Base-by-base conservation (phyloP, 495 filamentous ascomycete species). In the Beverwykella pulmonaria region DNA sequence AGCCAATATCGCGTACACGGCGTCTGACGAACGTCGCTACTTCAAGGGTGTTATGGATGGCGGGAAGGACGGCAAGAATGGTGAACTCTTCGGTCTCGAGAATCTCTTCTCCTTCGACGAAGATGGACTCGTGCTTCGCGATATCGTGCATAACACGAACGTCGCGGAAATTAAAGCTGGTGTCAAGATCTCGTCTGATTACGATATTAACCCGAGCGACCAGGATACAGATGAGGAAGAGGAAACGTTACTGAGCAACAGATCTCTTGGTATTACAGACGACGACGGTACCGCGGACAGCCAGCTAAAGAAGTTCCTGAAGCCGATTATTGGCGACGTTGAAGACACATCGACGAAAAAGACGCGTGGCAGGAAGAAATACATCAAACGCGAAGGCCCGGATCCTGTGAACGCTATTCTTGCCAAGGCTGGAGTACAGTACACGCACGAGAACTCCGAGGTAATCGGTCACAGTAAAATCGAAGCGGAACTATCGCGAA, bases 61-160 rank as follows among this genome's bases (percentile, higher is more conserved):
- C 17, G 39, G 39, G 6, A 86, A 91, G 67, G 85, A 85, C 54
- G 86, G 84, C 32, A 82, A 86, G 73, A 95, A 93, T 63, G 95
- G 94, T 59, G 94, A 98, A 78, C 92, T 98, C 39, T 98, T 98
- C 68, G 94, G 94, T 0, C 82, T 98, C 12, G 76, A 79, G 8
- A 98, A 98, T 70, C 81, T 98, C n/a, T 90, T 98, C 71, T 82
- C 84, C 0, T 97, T 90, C 60, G 86, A 92, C 65, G 85, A 84
- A 50, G 86, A 96, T 62, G 88, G 91, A 55, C 82, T 91, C 26
- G 84, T 97, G 14, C 82, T 98, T 10, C 83, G 91, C 23, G 91
- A 97, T 48, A 97, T 98, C 65, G 90, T 98, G 63, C 97, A 98
- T 78, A 96, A 97, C 74, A 98, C 94, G 55, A 98, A 98, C 74